These are phyloP conservation scores for Prunus armeniaca DNA, from an alignment of 306 rosid genomes.

Conservation along the genomic window DNA sequence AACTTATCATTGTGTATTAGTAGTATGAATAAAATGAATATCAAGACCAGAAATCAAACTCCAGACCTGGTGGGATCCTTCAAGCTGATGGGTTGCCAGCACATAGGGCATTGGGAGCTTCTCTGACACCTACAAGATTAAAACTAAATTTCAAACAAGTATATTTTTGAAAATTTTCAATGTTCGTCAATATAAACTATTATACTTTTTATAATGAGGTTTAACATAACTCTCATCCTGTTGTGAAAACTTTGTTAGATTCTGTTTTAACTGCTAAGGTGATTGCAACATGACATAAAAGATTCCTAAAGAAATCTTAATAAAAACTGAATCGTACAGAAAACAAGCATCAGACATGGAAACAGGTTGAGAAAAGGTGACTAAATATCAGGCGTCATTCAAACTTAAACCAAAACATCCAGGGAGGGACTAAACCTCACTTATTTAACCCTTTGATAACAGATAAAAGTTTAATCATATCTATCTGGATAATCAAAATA, in stretches of 20 bases:
- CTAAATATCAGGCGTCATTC: too few relatives aligned
- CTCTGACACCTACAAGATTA: conserved; percentile 77
- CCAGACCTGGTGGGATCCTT: conserved; percentile 89
- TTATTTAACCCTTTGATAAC: not conserved
- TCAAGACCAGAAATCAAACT: not conserved
- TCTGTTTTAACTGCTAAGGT: not conserved
- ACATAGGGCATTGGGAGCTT: conserved; percentile 99
- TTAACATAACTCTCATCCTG: not conserved
- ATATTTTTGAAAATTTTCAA: conserved; percentile 3
- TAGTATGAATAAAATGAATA: conserved; percentile 11
- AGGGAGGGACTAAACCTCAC: too few relatives aligned
- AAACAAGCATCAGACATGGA: too few relatives aligned
- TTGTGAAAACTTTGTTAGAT: not conserved
- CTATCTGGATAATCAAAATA: not conserved
- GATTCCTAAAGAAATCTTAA: too few relatives aligned
- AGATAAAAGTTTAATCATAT: not conserved
- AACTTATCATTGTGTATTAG: not conserved
- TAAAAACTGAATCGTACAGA: too few relatives aligned
- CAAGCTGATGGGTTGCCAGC: conserved; percentile 92
- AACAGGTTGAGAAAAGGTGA: too few relatives aligned
- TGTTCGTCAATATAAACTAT: not conserved
- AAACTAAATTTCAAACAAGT: conserved; percentile 14
- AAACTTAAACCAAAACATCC: not conserved
- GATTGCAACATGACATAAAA: not conserved
- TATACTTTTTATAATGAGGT: not conserved